Percentiles rank a stretch among this genome's conserved stretches.
Evolutionary conservation across 352 stramenopile species (phyloP).

Genomic region (Globisporangium radiosum): DNA sequence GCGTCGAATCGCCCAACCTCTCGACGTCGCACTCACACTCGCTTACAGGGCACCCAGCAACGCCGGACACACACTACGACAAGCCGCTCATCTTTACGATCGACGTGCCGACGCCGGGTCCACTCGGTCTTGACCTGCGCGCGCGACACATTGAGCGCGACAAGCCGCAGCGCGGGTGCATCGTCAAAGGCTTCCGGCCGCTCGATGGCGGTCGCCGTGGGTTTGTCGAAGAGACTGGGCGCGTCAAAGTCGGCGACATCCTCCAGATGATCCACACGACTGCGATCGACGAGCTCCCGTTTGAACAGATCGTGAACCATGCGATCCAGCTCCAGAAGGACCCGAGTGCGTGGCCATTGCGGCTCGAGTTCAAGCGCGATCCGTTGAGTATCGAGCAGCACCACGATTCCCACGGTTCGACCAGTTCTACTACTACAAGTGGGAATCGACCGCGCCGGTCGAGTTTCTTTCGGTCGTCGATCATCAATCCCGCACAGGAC

Average conservation of each 20-base stretch:
- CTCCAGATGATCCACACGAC: slow-evolving; percentile 75
- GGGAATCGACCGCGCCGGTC: slow-evolving; percentile 39
- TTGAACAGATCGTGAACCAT: slow-evolving; percentile 79
- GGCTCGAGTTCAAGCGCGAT: slow-evolving; percentile 73
- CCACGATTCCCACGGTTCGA: not conserved
- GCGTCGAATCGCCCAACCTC: slow-evolving; percentile 8
- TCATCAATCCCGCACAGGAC: slow-evolving; percentile 63
- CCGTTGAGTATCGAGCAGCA: slow-evolving; percentile 16
- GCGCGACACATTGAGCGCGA: slow-evolving; percentile 68
- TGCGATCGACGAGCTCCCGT: slow-evolving; percentile 73
- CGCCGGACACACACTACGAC: slow-evolving; percentile 34
- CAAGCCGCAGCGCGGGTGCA: slow-evolving; percentile 62
- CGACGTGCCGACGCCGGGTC: slow-evolving; percentile 60
- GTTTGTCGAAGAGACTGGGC: slow-evolving; percentile 69
- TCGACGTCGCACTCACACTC: slow-evolving; percentile 22
- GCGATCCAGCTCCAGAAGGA: slow-evolving; percentile 71
- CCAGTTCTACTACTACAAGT: not conserved
- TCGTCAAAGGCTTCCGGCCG: slow-evolving; percentile 76
- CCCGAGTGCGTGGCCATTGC: slow-evolving; percentile 54
- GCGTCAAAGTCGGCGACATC: slow-evolving; percentile 74
- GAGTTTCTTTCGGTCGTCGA: slow-evolving; percentile 69
- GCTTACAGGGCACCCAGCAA: slow-evolving; percentile 28
- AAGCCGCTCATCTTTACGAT: slow-evolving; percentile 59
- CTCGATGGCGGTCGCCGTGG: slow-evolving; percentile 38
- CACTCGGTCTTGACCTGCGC: slow-evolving; percentile 65